Evolutionary conservation across 2,329 filamentous ascomycete species (phyloP).

Genomic region (Helotiales sp.): DNA sequence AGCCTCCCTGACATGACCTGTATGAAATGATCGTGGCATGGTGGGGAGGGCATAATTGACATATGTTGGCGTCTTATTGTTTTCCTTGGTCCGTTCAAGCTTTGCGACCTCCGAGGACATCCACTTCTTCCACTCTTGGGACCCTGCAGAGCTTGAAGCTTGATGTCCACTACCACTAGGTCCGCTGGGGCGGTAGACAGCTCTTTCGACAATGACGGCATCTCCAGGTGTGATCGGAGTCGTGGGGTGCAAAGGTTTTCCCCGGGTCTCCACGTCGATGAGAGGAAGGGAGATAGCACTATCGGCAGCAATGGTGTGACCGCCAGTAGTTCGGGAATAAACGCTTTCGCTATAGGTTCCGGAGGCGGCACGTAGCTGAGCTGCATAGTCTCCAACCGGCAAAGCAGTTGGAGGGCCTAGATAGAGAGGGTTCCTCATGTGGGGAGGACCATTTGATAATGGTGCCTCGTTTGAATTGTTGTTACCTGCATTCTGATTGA

Average conservation of each 20-base stretch:
- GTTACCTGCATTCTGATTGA: conserved; percentile 1
- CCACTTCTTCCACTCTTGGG: conserved; percentile 56
- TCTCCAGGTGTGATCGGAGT: conserved; percentile 31
- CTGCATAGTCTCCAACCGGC: neutral
- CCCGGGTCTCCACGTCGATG: conserved; percentile 10
- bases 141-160: conserved; percentile 45
- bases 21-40: conserved; percentile 31
- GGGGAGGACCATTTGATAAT: neutral
- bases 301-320: conserved; percentile 23
- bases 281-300: conserved; percentile 22
- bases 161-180: conserved; percentile 31
- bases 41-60: conserved; percentile 31
- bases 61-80: conserved; percentile 14
- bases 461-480: neutral
- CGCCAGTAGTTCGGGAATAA: conserved; percentile 36
- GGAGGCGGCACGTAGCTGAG: neutral
- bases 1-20: conserved; percentile 48
- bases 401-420: neutral
- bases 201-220: conserved; percentile 37
- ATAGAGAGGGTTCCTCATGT: conserved; percentile 15
- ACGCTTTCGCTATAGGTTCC: conserved; percentile 33
- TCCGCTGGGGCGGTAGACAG: conserved; percentile 33
- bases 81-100: conserved; percentile 39
- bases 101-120: conserved; percentile 53
- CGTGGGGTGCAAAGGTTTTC: conserved; percentile 5